A percentile compares a stretch with the other conserved stretches of the same genome.
These are phyloP conservation scores for Saturnispora saitoi DNA, from an alignment of 805 yeast genomes.

Conservation along the genomic window DNA sequence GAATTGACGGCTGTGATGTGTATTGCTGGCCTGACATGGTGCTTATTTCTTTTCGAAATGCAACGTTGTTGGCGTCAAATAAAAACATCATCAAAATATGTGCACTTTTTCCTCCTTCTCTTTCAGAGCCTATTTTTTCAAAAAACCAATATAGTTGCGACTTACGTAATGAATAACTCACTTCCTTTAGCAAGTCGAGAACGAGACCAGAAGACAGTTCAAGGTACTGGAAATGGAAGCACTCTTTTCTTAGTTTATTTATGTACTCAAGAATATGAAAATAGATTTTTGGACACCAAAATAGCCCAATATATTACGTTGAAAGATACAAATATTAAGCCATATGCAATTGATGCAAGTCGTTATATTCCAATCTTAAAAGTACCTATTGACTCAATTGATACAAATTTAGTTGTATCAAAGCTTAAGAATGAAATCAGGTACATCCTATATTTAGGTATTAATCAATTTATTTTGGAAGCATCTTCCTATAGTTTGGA, in stretches of 20 bases:
- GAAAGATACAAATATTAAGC: not conserved
- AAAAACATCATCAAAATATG: not conserved
- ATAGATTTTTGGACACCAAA: not conserved
- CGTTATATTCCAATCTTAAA: not conserved
- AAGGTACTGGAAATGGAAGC: not conserved
- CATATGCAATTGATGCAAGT: not conserved
- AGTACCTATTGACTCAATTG: not conserved
- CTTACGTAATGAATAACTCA: slow-evolving; percentile 39
- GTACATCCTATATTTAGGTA: slow-evolving; percentile 52
- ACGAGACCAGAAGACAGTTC: no score
- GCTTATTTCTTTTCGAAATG: slow-evolving; percentile 26
- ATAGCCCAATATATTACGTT: not conserved
- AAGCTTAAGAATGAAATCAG: slow-evolving; percentile 44
- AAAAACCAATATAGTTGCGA: slow-evolving; percentile 23
- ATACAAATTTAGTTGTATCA: not conserved
- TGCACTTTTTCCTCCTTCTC: not conserved
- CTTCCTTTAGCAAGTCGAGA: slow-evolving; percentile 44
- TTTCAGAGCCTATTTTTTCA: not conserved
- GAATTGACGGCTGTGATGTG: not conserved
- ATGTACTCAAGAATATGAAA: not conserved
- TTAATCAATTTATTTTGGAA: slow-evolving; percentile 46
- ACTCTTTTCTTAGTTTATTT: not conserved
- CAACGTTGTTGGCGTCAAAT: slow-evolving; percentile 31
- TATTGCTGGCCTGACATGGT: slow-evolving; percentile 49
- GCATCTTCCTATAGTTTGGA: slow-evolving; percentile 33